phyloP scores from a whole-genome alignment of 192 early-diverging fungal species.

The Thoreauomyces humboldtii region DNA sequence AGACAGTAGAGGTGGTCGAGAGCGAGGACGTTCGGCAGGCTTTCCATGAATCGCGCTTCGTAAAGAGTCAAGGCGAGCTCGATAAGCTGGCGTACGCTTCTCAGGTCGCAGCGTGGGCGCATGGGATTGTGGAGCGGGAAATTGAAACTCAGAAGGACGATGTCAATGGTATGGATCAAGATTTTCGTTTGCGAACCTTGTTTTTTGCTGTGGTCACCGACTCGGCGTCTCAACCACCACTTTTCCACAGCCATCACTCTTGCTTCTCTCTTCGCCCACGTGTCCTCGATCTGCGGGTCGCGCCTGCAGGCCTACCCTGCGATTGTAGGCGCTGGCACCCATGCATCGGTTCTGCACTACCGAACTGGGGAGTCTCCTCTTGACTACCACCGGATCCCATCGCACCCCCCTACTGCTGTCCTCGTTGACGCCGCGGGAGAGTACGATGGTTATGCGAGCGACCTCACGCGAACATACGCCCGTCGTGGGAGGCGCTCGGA shows the following conservation, averaged over 20 bases:
- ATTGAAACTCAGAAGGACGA: slow-evolving; percentile 61
- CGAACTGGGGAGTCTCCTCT: slow-evolving; percentile 65
- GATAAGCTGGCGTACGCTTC: slow-evolving; percentile 64
- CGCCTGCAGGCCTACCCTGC: slow-evolving; percentile 76
- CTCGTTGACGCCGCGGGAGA: slow-evolving; percentile 87
- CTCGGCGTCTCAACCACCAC: neutral
- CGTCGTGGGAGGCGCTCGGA: slow-evolving; percentile 22
- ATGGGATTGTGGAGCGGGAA: slow-evolving; percentile 36
- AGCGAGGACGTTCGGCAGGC: slow-evolving; percentile 51
- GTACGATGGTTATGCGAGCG: slow-evolving; percentile 75
- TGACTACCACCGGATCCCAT: slow-evolving; percentile 22
- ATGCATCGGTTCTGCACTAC: slow-evolving; percentile 84
- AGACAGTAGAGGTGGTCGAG: slow-evolving; percentile 3
- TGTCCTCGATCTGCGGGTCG: slow-evolving; percentile 54
- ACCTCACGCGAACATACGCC: slow-evolving; percentile 78
- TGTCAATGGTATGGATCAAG: neutral
- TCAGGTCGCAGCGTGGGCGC: slow-evolving; percentile 38
- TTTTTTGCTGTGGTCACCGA: neutral
- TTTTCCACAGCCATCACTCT: slow-evolving; percentile 67
- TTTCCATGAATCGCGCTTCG: slow-evolving; percentile 71
- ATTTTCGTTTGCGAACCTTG: no score
- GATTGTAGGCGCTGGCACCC: slow-evolving; percentile 79
- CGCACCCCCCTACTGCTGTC: slow-evolving; percentile 49
- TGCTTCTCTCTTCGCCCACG: slow-evolving; percentile 70
- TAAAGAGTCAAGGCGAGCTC: slow-evolving; percentile 78